Evolutionary conservation across 1,284 basidiomycete genomes (phyloP), one percentile per base, ranked within the genome.

Genomic region (Xerocomus amazonicus): DNA sequence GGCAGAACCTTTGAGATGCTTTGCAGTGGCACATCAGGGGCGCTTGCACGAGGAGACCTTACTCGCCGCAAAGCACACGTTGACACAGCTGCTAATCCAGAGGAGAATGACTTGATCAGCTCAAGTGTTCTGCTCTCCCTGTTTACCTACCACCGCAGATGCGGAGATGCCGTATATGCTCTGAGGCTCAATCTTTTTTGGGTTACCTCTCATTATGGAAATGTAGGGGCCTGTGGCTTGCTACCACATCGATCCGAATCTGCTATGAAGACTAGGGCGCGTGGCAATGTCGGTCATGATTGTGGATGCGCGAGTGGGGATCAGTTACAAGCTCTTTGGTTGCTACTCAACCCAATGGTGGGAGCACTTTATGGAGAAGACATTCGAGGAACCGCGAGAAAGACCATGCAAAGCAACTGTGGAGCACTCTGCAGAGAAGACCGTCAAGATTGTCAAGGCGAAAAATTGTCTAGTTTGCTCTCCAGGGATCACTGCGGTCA

Each of bases 321-420:
- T 13, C 0, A 23, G 2, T n/a, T 48, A 40, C 31, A 9, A 0
- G 3, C 2, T 56, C 1, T 56, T 56, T 14, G n/a, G 12, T 5
- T 5, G 3, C 3, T 0, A 9, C 2, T 28, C 56, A 0, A 47
- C 43, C 14, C 40, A 45, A 12, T 62, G 62, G 60, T 63, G 59
- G 63, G 52, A 42, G 1, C 23, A 48, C 5, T 60, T 59, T 31
- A 51, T 62, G 58, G 38, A 53, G 6, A 34, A 43, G 26, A 39
- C 14, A 0, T 53, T 56, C 3, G 0, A 13, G 7, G 38, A 8
- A 6, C 31, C 63, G 13, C 29, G 34, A 28, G 60, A 61, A 8
- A 53, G 37, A 16, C 60, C 60, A 3, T 61, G 50, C 19, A 23
- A 31, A 3, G 47, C 36, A 9, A 64, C 62, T 3, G 37, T 64